Conservation (phyloP, 257 asterid genomes). For the Knoxia roxburghii region DNA sequence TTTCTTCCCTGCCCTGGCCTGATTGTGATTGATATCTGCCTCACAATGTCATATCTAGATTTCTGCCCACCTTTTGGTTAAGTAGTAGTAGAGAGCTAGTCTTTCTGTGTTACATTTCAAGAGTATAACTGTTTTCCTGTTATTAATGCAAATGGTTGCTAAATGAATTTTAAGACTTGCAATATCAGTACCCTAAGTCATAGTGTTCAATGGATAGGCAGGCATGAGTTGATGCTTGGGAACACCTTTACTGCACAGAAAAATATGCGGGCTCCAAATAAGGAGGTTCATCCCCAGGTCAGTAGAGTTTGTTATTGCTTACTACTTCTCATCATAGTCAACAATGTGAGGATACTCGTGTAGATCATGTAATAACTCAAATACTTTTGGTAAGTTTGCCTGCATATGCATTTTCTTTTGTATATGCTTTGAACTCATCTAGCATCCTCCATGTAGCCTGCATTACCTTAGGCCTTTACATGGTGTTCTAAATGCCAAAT, state of each 20-base stretch:
- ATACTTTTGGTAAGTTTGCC: not conserved
- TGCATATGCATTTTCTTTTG: not conserved
- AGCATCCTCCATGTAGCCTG: not conserved
- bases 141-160: not conserved
- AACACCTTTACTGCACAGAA: conserved; percentile 52
- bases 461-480: not conserved
- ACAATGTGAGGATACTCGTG: not conserved
- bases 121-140: not conserved
- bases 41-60: not conserved
- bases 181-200: not conserved
- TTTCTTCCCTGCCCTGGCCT: not conserved
- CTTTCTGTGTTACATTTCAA: not conserved
- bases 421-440: not conserved
- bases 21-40: not conserved
- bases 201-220: conserved; percentile 42
- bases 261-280: conserved; percentile 54
- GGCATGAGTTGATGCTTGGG: conserved; percentile 84
- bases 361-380: not conserved
- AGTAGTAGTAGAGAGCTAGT: not conserved
- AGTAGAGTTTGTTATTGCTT: not conserved
- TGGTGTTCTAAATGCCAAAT: not conserved
- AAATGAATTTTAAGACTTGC: not conserved
- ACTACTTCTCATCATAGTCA: not conserved
- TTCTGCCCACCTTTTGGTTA: not conserved
- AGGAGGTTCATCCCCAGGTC: conserved; percentile 83